Evolutionary conservation across 139 green algal species (phyloP).

Genomic region (Parachlorella kessleri): DNA sequence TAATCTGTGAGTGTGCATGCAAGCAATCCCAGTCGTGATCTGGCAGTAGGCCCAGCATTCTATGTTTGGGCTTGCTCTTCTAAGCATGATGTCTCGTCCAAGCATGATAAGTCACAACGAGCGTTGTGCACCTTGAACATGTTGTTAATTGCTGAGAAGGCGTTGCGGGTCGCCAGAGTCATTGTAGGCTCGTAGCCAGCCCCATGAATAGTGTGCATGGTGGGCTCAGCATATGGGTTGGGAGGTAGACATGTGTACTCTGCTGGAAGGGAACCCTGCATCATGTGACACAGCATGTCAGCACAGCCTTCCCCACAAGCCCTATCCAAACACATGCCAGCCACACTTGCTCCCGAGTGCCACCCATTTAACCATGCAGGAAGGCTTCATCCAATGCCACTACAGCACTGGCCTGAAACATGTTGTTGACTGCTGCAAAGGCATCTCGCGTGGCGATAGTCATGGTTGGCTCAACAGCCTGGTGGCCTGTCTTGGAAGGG

Average conservation of each 20-base stretch:
- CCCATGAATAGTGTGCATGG: neutral
- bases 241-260: constrained; percentile 17
- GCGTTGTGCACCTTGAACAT: constrained; percentile 47
- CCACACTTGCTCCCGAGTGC: no score
- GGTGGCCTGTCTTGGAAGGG: neutral
- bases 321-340: no score
- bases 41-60: no score
- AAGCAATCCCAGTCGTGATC: no score
- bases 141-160: constrained; percentile 66
- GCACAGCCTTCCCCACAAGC: no score
- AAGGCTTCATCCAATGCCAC: no score
- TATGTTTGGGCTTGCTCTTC: no score
- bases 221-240: constrained; percentile 20
- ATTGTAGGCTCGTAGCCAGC: constrained; percentile 34
- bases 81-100: no score
- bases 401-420: constrained; percentile 60
- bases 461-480: constrained; percentile 34
- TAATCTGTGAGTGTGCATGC: no score
- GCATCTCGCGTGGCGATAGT: constrained; percentile 67
- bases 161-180: constrained; percentile 63
- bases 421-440: constrained; percentile 63
- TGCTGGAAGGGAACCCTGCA: constrained; percentile 15
- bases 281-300: neutral
- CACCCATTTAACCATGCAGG: no score
- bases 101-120: no score